Base-by-base conservation (phyloP, 192 early-diverging fungal species). In the Podila clonocystis region DNA sequence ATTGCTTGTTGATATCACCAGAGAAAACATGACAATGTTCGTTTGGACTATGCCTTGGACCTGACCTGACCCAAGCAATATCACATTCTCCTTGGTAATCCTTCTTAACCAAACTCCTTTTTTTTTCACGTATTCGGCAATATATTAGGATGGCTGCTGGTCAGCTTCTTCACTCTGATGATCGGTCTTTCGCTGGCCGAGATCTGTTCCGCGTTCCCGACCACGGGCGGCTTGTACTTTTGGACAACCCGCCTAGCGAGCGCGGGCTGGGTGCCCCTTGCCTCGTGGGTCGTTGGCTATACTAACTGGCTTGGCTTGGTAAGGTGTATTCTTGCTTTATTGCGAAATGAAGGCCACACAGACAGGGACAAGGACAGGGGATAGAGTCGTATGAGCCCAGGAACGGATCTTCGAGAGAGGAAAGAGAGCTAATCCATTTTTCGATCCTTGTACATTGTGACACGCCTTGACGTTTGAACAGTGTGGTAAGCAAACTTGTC, bases 221-320 rank as follows among this genome's bases (percentile, higher is more conserved):
- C 87, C 4, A 85, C 86, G 4, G 86, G 86, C 30, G 85, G 85
- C 52, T 66, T 89, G 12, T 89, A 89, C 75, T 89, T 85, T 67
- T 89, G 87, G 87, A 77, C 80, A 7, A 83, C 83, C 31, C 60
- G 75, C n/a, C 73, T 89, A 11, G 83, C 84, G 9, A 84, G 68
- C 12, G 70, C 84, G 20, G 82, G 83, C 9, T 85, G 82, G 82
- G 86, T 84, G 9, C 88, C 88, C 9, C 72, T 89, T 31, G 82
- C 83, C 19, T 85, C 82, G 17, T 89, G 87, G 87, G 59, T 89
- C 45, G 85, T 85, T 49, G 87, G 87, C 49, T 89, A 85, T 64
- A 83, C 65, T 29, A 87, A 87, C 68, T 87, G 86, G 86, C 61
- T 87, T 63, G 86, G 86, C 48, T 68, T 88, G 74, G 73, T 74